Evolutionary conservation across 306 rosid genomes (phyloP).

Genomic region (Cyclanthera cordifolia): DNA sequence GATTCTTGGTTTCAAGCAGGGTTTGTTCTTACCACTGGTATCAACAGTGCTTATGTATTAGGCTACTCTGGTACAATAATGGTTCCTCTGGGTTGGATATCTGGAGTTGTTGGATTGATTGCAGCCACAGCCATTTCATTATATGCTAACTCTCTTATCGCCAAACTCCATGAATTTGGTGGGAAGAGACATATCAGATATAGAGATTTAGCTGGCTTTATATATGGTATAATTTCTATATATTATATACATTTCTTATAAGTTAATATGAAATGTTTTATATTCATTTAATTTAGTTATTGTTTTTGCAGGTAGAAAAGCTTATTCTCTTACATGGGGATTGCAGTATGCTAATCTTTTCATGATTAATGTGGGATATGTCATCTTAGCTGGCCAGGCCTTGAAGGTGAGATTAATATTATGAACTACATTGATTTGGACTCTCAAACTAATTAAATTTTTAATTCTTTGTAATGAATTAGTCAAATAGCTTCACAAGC

Average conservation of each 20-base stretch:
- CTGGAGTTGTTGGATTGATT: slow-evolving; percentile 60
- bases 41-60: slow-evolving; percentile 81
- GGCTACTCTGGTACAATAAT: slow-evolving; percentile 82
- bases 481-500: background rate
- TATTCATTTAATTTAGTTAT: background rate
- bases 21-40: slow-evolving; percentile 77
- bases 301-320: slow-evolving; percentile 51
- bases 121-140: slow-evolving; percentile 63
- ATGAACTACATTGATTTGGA: background rate
- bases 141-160: slow-evolving; percentile 68
- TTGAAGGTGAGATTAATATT: slow-evolving; percentile 51
- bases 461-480: background rate
- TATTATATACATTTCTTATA: no score
- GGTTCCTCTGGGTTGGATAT: slow-evolving; percentile 84
- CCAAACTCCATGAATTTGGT: slow-evolving; percentile 82
- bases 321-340: slow-evolving; percentile 74
- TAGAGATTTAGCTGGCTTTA: slow-evolving; percentile 78
- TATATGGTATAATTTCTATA: slow-evolving; percentile 85
- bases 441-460: background rate
- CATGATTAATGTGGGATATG: slow-evolving; percentile 78
- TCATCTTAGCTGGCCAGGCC: slow-evolving; percentile 90
- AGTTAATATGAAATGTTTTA: no score
- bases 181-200: slow-evolving; percentile 90
- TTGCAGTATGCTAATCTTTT: slow-evolving; percentile 86
- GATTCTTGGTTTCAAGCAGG: slow-evolving; percentile 93